Base-by-base conservation (phyloP, 2,329 filamentous ascomycete genomes). In the Paraconiothyrium brasiliense region DNA sequence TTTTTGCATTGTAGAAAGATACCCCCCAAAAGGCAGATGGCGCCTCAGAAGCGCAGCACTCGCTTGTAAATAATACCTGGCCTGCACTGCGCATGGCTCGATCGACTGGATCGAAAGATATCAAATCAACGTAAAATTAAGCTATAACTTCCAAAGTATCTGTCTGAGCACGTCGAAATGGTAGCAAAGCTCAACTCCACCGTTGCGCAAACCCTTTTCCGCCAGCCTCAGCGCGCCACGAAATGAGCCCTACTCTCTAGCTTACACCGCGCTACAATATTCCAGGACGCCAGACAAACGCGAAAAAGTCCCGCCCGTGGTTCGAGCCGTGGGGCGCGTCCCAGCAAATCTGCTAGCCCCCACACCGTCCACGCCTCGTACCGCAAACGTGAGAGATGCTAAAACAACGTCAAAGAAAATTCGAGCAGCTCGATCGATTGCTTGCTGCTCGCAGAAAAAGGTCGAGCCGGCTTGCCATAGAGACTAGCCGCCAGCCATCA, bases 21-120 rank as follows among this genome's bases (percentile, higher is more conserved):
- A 62, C 58, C 58, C 60, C 60, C 54, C 39, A 61, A 56, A 57
- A 49, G 39, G 35, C 50, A 58, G 61, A 61, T 59, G 54, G 62
- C 60, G 60, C 60, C 57, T 47, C 30, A 58, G 54, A 65, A 50
- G 62, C 59, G 59, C 57, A 59, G 43, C 62, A 65, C 60, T 65
- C 62, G 59, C 54, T 65, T 60, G 51, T 32, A 59, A 47, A 37
- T 50, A 47, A 32, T 24, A 35, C 44, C 44, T 13, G 16, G 47
- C 39, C 52, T 46, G 39, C 39, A 20, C 16, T 30, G 43, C 39
- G 20, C 44, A 57, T n/a, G 34, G 24, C 43, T n/a, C 43, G 13
- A 46, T 24, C n/a, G 30, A 24, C 43, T 46, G 20, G 34, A 39
- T 52, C 49, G 7, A 52, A 52, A n/a, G 32, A 41, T n/a, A 52